phyloP scores from a whole-genome alignment of 768 basidiomycete genomes.

The Galerina marginata region DNA sequence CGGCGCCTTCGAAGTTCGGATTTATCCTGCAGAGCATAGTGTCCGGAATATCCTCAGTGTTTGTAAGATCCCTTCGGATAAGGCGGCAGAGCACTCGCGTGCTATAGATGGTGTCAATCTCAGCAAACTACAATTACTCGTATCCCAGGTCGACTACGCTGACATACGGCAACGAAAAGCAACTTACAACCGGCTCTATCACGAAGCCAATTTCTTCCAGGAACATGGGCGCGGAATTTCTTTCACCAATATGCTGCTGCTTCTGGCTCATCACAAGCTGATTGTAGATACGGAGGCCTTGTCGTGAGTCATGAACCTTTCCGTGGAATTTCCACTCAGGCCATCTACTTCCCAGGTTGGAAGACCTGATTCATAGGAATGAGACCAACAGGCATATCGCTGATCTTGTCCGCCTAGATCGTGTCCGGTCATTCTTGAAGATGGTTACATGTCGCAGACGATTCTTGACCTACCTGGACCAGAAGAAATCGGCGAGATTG shows the following conservation, averaged over 20 bases:
- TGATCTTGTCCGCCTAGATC: constrained; percentile 85
- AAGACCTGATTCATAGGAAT: constrained; percentile 78
- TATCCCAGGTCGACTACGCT: constrained; percentile 69
- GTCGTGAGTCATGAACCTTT: constrained; percentile 58
- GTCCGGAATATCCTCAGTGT: constrained; percentile 62
- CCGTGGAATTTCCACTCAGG: constrained; percentile 1
- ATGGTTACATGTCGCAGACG: constrained; percentile 75
- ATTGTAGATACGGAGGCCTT: constrained; percentile 90
- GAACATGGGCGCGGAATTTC: constrained; percentile 82
- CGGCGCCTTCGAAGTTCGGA: constrained; percentile 87
- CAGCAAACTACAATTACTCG: constrained; percentile 56
- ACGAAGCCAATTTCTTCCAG: constrained; percentile 82
- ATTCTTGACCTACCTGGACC: constrained; percentile 60
- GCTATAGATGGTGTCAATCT: constrained; percentile 65
- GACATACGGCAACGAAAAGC: constrained; percentile 69
- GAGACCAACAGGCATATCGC: constrained; percentile 81
- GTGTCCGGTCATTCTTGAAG: constrained; percentile 78
- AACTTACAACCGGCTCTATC: constrained; percentile 78
- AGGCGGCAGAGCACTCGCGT: constrained; percentile 36
- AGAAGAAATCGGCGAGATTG: constrained; percentile 39
- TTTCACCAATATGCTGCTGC: constrained; percentile 86
- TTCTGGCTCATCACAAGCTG: constrained; percentile 90
- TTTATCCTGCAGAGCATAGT: constrained; percentile 77
- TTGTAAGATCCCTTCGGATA: constrained; percentile 44
- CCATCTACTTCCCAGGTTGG: constrained; percentile 53